Evolutionary conservation across 2,329 filamentous ascomycete species (phyloP), one percentile per base, ranked within the genome.

Genomic region (Aureobasidium sp.): DNA sequence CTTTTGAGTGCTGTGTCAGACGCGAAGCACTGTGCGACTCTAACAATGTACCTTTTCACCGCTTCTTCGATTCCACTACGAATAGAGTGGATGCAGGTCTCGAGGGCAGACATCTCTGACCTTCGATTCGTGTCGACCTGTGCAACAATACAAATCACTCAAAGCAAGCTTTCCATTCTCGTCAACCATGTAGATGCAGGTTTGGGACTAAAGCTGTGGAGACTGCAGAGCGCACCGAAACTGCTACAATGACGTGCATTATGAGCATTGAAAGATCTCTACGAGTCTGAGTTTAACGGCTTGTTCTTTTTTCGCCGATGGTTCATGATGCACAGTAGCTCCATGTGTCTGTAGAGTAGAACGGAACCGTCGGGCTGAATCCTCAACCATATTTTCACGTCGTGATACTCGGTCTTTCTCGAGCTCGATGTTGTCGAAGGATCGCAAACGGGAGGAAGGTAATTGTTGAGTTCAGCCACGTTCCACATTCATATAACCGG

Each of bases 81-180:
- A 43, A 55, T 55, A 33, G 37, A 42, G 37, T 31, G 35, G 19
- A 23, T 33, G 25, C 51, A 55, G 17, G 33, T 13, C 21, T 29
- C 27, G n/a, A 35, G n/a, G 17, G 29, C 46, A 50, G 47, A 35
- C 35, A 13, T 55, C 17, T 43, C 25, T 19, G 51, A 19, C 21
- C 37, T 33, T 33, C 37, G 35, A 19, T 21, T 42, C 19, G 37
- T 40, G 40, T 43, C 13, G 33, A 37, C 21, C 19, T 4, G 37
- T 43, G 38, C 51, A 55, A 53, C 35, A 53, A 55, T 19, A 55
- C 51, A 43, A 55, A 55, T 55, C 51, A 54, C 11, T 9, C 37
- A 29, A 23, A 29, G 49, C 9, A n/a, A 53, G 35, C 35, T 53
- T 15, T 29, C 23, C 49, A 13, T 53, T 40, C 35, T 53, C 49